Conservation (phyloP, 1,284 basidiomycete genomes). For the Ceratobasidium sp. region DNA sequence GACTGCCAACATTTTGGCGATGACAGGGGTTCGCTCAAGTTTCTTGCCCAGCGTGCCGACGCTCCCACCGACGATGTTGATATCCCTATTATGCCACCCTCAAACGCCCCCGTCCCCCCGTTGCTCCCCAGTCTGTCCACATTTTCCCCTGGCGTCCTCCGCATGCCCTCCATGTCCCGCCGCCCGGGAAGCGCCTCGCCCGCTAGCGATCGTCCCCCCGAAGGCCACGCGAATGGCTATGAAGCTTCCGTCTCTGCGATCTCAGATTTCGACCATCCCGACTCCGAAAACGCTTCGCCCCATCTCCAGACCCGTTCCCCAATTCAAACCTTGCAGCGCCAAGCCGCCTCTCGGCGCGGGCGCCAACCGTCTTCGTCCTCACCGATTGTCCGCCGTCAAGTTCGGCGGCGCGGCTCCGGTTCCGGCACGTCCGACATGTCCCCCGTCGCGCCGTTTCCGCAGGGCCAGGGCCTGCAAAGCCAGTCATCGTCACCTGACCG, state of each 20-base stretch:
- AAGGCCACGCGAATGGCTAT: conserved; percentile 65
- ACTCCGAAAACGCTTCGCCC: conserved; percentile 59
- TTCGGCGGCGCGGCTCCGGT: conserved; percentile 8
- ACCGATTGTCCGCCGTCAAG: conserved; percentile 18
- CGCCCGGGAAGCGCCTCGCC: conserved; percentile 73
- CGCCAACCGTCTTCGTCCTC: conserved; percentile 27
- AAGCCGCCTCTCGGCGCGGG: conserved; percentile 32
- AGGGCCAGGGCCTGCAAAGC: background rate
- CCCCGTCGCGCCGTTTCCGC: conserved; percentile 18
- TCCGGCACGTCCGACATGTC: conserved; percentile 34
- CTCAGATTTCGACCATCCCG: conserved; percentile 64
- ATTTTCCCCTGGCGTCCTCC: conserved; percentile 34
- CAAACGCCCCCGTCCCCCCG: conserved; percentile 31
- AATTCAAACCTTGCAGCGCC: conserved; percentile 29
- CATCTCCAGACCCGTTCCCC: conserved; percentile 42
- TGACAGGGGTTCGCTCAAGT: conserved; percentile 78
- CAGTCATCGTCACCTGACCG: conserved; percentile 29
- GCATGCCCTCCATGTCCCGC: conserved; percentile 38
- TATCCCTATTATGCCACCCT: conserved; percentile 15
- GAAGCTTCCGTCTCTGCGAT: conserved; percentile 74
- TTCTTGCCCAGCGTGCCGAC: conserved; percentile 67
- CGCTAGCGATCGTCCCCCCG: conserved; percentile 67
- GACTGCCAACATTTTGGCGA: conserved; percentile 80
- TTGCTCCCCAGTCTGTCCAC: conserved; percentile 26
- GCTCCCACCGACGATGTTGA: conserved; percentile 22